These are phyloP conservation scores for Podospora pseudocomata DNA, from an alignment of 495 filamentous ascomycete species.

Conservation along the genomic window DNA sequence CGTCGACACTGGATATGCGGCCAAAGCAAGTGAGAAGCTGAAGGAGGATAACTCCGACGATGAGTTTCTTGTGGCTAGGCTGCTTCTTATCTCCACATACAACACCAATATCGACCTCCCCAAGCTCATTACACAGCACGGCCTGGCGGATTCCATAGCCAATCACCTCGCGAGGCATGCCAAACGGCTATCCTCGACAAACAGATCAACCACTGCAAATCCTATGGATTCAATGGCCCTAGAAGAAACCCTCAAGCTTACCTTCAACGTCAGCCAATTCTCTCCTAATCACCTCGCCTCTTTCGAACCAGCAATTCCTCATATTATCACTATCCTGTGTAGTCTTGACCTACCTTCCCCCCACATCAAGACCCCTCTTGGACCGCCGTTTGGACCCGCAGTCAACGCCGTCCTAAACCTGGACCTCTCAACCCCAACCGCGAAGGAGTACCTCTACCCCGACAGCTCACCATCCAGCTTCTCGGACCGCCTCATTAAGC, in stretches of 20 bases:
- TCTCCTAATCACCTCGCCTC: conserved; percentile 48
- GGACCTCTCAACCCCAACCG: conserved; percentile 50
- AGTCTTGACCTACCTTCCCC: conserved; percentile 32
- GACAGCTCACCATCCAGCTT: conserved; percentile 56
- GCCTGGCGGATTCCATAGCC: conserved; percentile 63
- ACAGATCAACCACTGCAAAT: conserved; percentile 36
- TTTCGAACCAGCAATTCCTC: conserved; percentile 65
- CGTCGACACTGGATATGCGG: conserved; percentile 71
- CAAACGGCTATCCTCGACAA: conserved; percentile 20
- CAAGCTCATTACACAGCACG: conserved; percentile 63
- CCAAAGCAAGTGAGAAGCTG: conserved; percentile 66
- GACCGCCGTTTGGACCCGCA: conserved; percentile 52
- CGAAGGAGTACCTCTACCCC: conserved; percentile 60
- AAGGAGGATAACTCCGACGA: conserved; percentile 76
- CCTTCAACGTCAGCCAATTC: conserved; percentile 74
- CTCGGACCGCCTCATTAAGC: conserved; percentile 64
- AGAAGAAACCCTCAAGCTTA: conserved; percentile 76
- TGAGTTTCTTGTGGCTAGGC: conserved; percentile 79
- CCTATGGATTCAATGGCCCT: conserved; percentile 78
- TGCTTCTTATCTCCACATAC: conserved; percentile 86
- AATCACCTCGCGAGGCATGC: conserved; percentile 69
- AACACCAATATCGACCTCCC: conserved; percentile 66
- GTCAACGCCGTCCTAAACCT: conserved; percentile 81
- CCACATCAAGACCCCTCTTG: conserved; percentile 37
- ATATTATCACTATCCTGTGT: conserved; percentile 68